Percentiles rank a stretch among this genome's conserved stretches.
These are phyloP conservation scores for Corrigiola litoralis DNA, from an alignment of 179 eudicot genomes.

Conservation along the genomic window DNA sequence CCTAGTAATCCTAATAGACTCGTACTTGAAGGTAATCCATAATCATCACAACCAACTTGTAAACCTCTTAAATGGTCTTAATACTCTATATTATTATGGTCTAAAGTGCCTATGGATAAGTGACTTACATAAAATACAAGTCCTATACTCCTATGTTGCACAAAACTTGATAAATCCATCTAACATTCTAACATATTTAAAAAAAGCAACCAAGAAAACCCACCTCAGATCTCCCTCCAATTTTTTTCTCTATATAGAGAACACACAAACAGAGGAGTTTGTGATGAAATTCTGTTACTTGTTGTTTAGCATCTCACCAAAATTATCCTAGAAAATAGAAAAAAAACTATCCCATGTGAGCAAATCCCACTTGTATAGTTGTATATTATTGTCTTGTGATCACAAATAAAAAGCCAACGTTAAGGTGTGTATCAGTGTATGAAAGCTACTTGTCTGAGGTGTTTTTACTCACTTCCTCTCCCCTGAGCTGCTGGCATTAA, in stretches of 20 bases:
- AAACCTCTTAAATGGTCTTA: too few relatives aligned
- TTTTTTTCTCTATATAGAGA: background rate
- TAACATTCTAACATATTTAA: background rate
- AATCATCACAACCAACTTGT: too few relatives aligned
- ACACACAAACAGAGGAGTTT: constrained; percentile 21
- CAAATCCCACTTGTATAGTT: constrained; percentile 28
- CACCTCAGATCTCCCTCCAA: constrained; percentile 13
- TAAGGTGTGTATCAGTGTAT: too few relatives aligned
- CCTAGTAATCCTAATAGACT: too few relatives aligned
- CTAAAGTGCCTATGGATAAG: too few relatives aligned
- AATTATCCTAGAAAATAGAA: constrained; percentile 4
- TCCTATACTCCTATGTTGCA: constrained; percentile 4
- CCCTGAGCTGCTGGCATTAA: constrained; percentile 17
- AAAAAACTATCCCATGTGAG: constrained; percentile 26
- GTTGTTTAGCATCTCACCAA: background rate
- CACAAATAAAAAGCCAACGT: background rate
- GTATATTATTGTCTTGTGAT: background rate
- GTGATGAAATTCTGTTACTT: constrained; percentile 12
- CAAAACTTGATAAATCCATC: background rate
- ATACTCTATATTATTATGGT: too few relatives aligned
- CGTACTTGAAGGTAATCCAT: too few relatives aligned
- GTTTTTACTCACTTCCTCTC: background rate
- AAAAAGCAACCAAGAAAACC: background rate
- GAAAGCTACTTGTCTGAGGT: constrained; percentile 10
- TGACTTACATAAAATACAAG: too few relatives aligned